Conservation (phyloP, 495 filamentous ascomycete species). For the Amorphotheca resinae region DNA sequence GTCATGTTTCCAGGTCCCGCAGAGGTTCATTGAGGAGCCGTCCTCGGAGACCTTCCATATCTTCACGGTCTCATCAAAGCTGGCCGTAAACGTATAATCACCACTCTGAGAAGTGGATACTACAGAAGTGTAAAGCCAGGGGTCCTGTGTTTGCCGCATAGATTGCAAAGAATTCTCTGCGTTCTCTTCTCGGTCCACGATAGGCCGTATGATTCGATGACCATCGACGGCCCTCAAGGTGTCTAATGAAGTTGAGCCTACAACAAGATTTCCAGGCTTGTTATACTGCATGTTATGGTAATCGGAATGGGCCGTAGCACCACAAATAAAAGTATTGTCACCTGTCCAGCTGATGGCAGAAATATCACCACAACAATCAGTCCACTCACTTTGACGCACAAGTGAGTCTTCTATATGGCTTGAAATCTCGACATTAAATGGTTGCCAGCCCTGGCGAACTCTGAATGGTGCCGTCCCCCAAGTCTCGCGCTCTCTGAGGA, state of each 20-base stretch:
- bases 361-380: conserved; percentile 47
- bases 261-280: conserved; percentile 58
- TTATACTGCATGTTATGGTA: conserved; percentile 75
- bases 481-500: conserved; percentile 11
- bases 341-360: conserved; percentile 42
- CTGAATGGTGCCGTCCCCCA: conserved; percentile 2
- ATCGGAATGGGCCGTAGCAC: conserved; percentile 65
- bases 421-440: conserved; percentile 27
- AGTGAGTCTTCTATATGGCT: conserved; percentile 33
- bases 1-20: conserved; percentile 46
- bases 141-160: conserved; percentile 52
- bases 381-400: conserved; percentile 34
- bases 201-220: conserved; percentile 49
- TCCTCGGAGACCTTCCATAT: conserved; percentile 47
- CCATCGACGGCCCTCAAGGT: conserved; percentile 53
- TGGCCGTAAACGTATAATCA: conserved; percentile 55
- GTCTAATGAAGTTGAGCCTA: conserved; percentile 48
- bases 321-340: conserved; percentile 41
- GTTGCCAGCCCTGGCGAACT: neutral
- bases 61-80: conserved; percentile 71
- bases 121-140: conserved; percentile 64
- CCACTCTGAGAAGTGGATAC: conserved; percentile 60
- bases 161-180: conserved; percentile 38
- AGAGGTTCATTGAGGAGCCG: conserved; percentile 25
- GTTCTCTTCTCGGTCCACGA: conserved; percentile 9